A percentile compares a stretch with the other conserved stretches of the same genome.
phyloP scores from a whole-genome alignment of 306 rosid species.

The Prunus mume region DNA sequence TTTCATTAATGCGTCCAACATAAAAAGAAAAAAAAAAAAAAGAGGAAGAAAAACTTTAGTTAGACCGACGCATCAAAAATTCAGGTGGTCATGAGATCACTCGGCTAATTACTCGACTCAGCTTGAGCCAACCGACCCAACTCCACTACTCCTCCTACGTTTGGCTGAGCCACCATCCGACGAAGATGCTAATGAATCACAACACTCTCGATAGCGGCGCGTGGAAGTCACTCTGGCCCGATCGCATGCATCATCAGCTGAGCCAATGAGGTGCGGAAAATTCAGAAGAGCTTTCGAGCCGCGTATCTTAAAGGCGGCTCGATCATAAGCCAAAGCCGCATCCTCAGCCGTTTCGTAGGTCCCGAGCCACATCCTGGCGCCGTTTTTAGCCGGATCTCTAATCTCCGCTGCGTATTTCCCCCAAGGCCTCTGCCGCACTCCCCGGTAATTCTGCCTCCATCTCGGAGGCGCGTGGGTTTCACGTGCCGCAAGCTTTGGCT shows the following conservation, averaged over 20 bases:
- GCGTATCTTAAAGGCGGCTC: conserved; percentile 52
- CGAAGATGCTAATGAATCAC: not conserved
- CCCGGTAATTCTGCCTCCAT: conserved; percentile 25
- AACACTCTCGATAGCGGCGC: not conserved
- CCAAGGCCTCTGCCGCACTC: conserved; percentile 56
- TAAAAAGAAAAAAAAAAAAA: too few species aligned
- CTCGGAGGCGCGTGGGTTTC: not conserved
- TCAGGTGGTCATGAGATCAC: too few species aligned
- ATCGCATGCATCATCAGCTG: not conserved
- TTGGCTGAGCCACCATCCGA: not conserved
- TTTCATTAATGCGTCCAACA: too few species aligned
- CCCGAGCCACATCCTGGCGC: conserved; percentile 54
- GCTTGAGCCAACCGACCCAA: not conserved
- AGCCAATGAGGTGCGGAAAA: conserved; percentile 48
- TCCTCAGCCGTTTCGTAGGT: conserved; percentile 43
- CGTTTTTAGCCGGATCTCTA: conserved; percentile 33
- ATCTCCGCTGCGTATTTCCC: conserved; percentile 59
- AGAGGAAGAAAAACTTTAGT: too few species aligned
- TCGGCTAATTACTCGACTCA: not conserved
- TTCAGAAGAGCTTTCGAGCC: conserved; percentile 55
- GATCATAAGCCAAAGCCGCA: conserved; percentile 55
- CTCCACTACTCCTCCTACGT: not conserved
- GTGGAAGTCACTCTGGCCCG: not conserved
- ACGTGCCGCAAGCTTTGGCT: not conserved
- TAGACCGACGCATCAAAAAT: too few species aligned